Evolutionary conservation across 805 yeast species (phyloP).

Genomic region (Yarrowia sp.): DNA sequence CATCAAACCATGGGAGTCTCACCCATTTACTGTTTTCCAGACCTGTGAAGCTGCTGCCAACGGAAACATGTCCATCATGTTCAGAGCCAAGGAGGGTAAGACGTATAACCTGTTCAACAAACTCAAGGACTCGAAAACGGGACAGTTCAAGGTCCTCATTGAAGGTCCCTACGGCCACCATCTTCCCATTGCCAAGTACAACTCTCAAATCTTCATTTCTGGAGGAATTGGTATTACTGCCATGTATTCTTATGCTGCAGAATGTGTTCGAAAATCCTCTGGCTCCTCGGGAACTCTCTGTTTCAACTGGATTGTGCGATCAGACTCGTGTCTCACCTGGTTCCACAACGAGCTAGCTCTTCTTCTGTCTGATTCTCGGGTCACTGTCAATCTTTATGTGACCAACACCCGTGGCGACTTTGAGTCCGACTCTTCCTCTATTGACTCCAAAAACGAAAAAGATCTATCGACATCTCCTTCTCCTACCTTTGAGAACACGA

Average conservation of each 20-base stretch:
- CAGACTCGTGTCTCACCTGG: constrained; percentile 49
- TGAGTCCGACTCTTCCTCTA: neutral
- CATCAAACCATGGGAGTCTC: constrained; percentile 63
- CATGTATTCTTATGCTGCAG: constrained; percentile 44
- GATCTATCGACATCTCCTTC: neutral
- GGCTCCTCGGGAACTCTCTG: constrained; percentile 30
- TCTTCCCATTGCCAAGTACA: constrained; percentile 42
- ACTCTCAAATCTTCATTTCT: constrained; percentile 44
- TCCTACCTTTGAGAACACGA: neutral
- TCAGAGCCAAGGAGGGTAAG: constrained; percentile 9
- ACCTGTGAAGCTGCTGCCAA: constrained; percentile 19
- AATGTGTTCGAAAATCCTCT: constrained; percentile 14
- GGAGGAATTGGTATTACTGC: constrained; percentile 66
- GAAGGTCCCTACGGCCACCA: constrained; percentile 64
- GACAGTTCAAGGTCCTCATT: constrained; percentile 41
- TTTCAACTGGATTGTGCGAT: constrained; percentile 63
- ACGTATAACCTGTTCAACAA: constrained; percentile 7
- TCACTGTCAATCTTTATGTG: neutral
- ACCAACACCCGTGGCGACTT: neutral
- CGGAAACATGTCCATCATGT: constrained; percentile 4
- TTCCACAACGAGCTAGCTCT: constrained; percentile 44
- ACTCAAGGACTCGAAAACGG: neutral
- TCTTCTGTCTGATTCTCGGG: neutral
- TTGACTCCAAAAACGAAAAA: constrained; percentile 3
- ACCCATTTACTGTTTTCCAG: constrained; percentile 56